Evolutionary conservation across 1,284 basidiomycete genomes (phyloP), one percentile per base, ranked within the genome.

Genomic region (Ustilago shanxiensis): DNA sequence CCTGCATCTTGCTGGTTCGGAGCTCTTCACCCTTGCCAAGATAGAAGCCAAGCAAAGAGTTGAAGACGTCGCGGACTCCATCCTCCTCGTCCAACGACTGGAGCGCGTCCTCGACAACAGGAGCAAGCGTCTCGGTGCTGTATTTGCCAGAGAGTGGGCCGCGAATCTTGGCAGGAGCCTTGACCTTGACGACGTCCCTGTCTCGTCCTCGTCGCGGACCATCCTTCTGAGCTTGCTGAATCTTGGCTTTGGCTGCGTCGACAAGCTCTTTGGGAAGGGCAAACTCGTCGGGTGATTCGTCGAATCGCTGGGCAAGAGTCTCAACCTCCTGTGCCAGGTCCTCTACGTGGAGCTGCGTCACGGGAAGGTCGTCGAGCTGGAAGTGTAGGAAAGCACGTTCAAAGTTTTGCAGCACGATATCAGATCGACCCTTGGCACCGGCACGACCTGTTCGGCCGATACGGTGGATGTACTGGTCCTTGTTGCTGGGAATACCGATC

Each of bases 381-480:
- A 89, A 89, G 13, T 88, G 88, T 66, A 94, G 87, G 86, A 93
- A 98, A 11, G 89, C 90, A 33, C 88, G 86, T 86, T 99, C 96
- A 89, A 91, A 96, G 13, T 93, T 92, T 11, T 93, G 88, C 24
- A 98, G 88, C 22, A 99, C 89, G 56, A 99, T 87, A 87, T 99
- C 96, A 8, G 92, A 94, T 64, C 95, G 91, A 0, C 93, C 93
- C 26, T 87, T 86, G 41, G 89, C 89, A 26, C 88, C 88, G 2
- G 91, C 93, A 80, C 95, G 91, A 22, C 95, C 95, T 0, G 96
- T 97, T 69, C 95, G 90, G 2, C 95, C 95, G 53, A 98, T 91
- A 72, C 96, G 92, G 84, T 98, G 95, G 57, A 96, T 89, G 86
- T 99, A 99, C 80, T 93, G 90, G 52, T 95, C 92, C 11, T 90